Evolutionary conservation across 148 eudicot genomes (phyloP).

Genomic region (Talinum fruticosum): DNA sequence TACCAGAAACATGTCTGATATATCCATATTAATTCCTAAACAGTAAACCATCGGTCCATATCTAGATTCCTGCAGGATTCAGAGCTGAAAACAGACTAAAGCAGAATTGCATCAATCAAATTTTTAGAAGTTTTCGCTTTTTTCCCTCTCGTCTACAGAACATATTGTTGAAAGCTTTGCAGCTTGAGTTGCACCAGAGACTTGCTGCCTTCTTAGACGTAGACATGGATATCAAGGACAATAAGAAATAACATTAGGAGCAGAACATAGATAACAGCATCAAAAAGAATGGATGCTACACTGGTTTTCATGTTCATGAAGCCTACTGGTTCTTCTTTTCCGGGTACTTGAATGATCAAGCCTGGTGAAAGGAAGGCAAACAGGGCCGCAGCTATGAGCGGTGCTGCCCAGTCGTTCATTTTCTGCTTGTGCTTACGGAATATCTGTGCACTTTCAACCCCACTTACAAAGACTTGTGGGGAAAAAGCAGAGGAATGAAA

Average conservation of each 20-base stretch:
- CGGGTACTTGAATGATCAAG: conserved; percentile 67
- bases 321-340: conserved; percentile 50
- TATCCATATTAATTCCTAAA: background rate
- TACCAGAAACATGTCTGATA: background rate
- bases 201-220: conserved; percentile 33
- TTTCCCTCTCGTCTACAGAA: background rate
- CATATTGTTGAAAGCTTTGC: background rate
- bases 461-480: background rate
- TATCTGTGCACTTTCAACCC: background rate
- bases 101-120: background rate
- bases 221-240: conserved; percentile 60
- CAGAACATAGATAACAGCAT: conserved; percentile 65
- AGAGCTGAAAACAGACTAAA: background rate
- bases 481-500: background rate
- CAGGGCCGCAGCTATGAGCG: conserved; percentile 70
- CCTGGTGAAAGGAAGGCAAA: conserved; percentile 75
- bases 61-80: background rate
- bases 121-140: background rate
- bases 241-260: conserved; percentile 68
- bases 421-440: background rate
- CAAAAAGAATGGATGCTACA: conserved; percentile 48
- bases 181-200: background rate
- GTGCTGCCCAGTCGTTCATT: conserved; percentile 79
- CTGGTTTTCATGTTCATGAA: conserved; percentile 87
- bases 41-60: background rate